phyloP scores from a whole-genome alignment of 371 early-diverging fungal species.

The Apophysomyces sp. region DNA sequence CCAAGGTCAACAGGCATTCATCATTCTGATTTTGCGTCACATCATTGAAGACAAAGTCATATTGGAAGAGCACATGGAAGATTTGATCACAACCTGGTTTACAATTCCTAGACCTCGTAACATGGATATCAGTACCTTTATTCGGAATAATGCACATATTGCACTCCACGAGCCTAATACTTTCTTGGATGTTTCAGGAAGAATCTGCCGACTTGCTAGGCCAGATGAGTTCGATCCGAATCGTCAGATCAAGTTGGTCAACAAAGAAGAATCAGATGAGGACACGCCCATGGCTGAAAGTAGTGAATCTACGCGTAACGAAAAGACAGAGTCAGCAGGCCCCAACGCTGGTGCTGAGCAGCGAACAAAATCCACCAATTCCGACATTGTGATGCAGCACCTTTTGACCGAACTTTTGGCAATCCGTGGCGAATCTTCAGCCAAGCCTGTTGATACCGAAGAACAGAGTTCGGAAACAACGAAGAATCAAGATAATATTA shows the following conservation, averaged over 20 bases:
- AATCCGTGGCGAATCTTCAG: conserved; percentile 15
- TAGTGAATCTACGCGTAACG: not conserved
- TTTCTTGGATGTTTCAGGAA: conserved; percentile 68
- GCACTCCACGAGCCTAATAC: conserved; percentile 72
- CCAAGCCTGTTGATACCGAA: conserved; percentile 11
- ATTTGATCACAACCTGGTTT: conserved; percentile 75
- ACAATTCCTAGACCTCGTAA: conserved; percentile 68
- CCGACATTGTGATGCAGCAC: conserved; percentile 35
- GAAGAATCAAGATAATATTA: conserved; percentile 30
- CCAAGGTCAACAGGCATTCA: conserved; percentile 71
- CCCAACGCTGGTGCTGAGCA: not conserved
- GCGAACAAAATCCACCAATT: conserved; percentile 14
- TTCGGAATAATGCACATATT: conserved; percentile 71
- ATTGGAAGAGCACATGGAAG: conserved; percentile 71
- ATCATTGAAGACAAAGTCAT: conserved; percentile 74
- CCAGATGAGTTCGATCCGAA: conserved; percentile 58
- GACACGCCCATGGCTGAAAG: conserved; percentile 8
- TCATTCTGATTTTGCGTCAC: conserved; percentile 85
- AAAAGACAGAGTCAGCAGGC: not conserved
- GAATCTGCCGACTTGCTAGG: conserved; percentile 65
- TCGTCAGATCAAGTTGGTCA: conserved; percentile 52
- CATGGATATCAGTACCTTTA: conserved; percentile 70
- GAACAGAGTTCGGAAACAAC: conserved; percentile 19
- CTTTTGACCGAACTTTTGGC: conserved; percentile 38
- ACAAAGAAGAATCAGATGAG: conserved; percentile 19